Conservation (phyloP, 2,329 filamentous ascomycete genomes). For the Pseudopithomyces maydicus region DNA sequence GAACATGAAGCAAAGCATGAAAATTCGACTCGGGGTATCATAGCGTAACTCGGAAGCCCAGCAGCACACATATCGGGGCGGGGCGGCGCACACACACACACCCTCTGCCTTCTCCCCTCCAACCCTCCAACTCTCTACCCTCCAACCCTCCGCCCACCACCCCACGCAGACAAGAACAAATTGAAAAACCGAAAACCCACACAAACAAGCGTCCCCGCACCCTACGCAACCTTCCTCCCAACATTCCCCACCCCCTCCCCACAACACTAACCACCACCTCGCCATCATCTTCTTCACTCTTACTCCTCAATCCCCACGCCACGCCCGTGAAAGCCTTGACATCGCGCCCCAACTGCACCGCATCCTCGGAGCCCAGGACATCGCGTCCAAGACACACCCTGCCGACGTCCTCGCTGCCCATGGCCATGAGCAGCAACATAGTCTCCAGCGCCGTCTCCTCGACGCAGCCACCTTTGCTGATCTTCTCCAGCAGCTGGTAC, state of each 20-base stretch:
- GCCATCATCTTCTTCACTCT: conserved; percentile 55
- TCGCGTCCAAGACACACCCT: conserved; percentile 80
- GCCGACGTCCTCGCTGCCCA: conserved; percentile 96
- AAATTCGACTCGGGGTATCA: no score
- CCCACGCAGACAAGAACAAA: background rate
- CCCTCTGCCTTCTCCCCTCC: no score
- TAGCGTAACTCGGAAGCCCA: no score
- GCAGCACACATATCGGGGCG: no score
- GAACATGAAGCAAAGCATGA: no score
- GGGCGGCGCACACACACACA: no score
- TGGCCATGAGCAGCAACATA: conserved; percentile 89
- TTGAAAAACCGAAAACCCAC: no score
- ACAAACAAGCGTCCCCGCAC: no score
- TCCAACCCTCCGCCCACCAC: background rate
- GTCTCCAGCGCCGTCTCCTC: conserved; percentile 73
- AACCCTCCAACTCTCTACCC: background rate
- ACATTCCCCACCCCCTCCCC: conserved; percentile 94
- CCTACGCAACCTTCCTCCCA: conserved; percentile 80
- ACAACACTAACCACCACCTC: conserved; percentile 91
- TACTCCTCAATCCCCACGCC: conserved; percentile 81
- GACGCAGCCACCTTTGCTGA: conserved; percentile 82
- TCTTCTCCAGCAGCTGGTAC: conserved; percentile 83
- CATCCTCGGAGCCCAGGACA: conserved; percentile 78
- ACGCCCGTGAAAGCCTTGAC: conserved; percentile 86
- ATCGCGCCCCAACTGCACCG: conserved; percentile 82